phyloP scores from a whole-genome alignment of 306 rosid species.

The Myrica gale region DNA sequence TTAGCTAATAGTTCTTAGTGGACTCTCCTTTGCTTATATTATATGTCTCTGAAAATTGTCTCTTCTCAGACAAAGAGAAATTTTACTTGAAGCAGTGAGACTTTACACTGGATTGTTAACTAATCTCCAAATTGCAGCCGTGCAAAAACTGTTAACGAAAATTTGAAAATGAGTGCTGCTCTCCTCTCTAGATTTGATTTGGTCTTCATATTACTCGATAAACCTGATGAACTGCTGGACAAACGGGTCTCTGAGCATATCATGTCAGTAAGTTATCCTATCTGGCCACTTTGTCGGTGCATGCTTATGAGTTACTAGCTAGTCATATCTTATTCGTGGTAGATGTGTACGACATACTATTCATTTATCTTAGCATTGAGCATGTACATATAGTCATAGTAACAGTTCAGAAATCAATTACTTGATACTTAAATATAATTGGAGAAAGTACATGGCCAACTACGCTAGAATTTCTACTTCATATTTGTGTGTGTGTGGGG shows the following conservation, averaged over 20 bases:
- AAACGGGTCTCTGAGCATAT: conserved; percentile 93
- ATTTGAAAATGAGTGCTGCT: conserved; percentile 88
- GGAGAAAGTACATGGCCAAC: background rate
- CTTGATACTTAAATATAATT: background rate
- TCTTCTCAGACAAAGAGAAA: background rate
- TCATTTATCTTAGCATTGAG: conserved; percentile 4
- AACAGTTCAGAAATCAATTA: background rate
- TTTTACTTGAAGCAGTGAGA: conserved; percentile 1
- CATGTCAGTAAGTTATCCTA: conserved; percentile 74
- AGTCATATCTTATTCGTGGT: conserved; percentile 29
- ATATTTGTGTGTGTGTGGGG: too few species aligned
- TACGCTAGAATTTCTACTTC: background rate
- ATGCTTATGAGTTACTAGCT: conserved; percentile 14
- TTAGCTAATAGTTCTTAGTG: conserved; percentile 18
- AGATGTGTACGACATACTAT: conserved; percentile 15
- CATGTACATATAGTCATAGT: conserved; percentile 13
- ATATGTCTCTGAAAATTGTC: background rate
- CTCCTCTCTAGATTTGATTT: conserved; percentile 89
- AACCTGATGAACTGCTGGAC: conserved; percentile 91
- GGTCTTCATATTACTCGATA: conserved; percentile 91
- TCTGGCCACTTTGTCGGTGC: conserved; percentile 19
- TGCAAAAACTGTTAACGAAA: conserved; percentile 95
- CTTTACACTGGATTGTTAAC: background rate
- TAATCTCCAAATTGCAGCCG: conserved; percentile 62
- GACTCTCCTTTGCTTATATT: conserved; percentile 15